phyloP scores from a whole-genome alignment of 139 green algal species.

The Coccomyxa sp. region DNA sequence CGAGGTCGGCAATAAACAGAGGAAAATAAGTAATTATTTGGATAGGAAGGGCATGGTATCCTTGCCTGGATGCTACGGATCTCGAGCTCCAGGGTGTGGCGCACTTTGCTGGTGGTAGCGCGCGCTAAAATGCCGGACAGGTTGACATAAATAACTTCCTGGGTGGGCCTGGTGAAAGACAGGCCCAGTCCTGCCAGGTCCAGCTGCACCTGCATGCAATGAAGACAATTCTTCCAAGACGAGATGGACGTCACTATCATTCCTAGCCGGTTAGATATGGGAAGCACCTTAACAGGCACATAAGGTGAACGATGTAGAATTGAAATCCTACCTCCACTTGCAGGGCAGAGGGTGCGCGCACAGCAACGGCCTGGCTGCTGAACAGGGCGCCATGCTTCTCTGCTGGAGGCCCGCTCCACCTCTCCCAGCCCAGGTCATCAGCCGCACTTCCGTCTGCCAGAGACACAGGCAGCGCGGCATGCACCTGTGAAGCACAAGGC shows the following conservation, averaged over 20 bases:
- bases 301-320: neutral
- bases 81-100: constrained; percentile 21
- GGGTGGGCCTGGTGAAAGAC: constrained; percentile 50
- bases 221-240: neutral
- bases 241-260: neutral
- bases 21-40: too few species aligned
- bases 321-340: neutral
- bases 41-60: neutral
- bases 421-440: constrained; percentile 7
- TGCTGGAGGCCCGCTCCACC: constrained; percentile 9
- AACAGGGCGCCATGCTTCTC: too few species aligned
- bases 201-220: constrained; percentile 9
- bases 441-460: neutral
- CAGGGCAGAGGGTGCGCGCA: neutral
- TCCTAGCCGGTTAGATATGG: too few species aligned
- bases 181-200: constrained; percentile 28
- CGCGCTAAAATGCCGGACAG: constrained; percentile 14
- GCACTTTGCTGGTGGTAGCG: constrained; percentile 29
- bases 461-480: neutral
- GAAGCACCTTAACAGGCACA: too few species aligned
- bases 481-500: neutral
- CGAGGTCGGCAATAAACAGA: too few species aligned
- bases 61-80: constrained; percentile 34
- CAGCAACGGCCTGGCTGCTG: neutral
- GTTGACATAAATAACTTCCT: constrained; percentile 60